Evolutionary conservation across 192 early-diverging fungal genomes (phyloP), one percentile per base, ranked within the genome.

Genomic region (Mortierella hygrophila): DNA sequence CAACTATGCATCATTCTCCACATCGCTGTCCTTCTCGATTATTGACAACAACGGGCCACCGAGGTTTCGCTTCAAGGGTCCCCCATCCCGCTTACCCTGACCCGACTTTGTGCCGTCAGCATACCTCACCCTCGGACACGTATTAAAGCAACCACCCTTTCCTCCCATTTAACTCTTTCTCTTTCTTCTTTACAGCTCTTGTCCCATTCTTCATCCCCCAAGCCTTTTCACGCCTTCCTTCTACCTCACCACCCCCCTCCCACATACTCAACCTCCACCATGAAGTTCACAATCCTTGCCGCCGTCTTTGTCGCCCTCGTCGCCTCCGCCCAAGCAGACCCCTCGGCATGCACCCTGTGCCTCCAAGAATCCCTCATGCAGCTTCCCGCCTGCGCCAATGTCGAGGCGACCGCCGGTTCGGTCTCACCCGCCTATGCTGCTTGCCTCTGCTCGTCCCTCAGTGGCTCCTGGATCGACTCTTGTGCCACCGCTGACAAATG

Each of bases 401-500:
- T 70, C 65, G 38, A 76, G 26, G 54, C 16, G 3, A 9, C 69
- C 1, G 75, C 26, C 40, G 74, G 74, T n/a, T 20, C 60, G 13
- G 77, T 79, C 54, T 71, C 77, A 11, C 21, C 82, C 68, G 77
- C 72, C 8, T 84, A 79, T 70, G 82, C 82, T 8, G 54, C 82
- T 29, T 84, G 82, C 20, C 82, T 84, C 20, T 84, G 82, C 74
- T 42, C 82, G 1, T 84, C 82, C 35, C 41, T 84, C 29, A 65
- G 29, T 37, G 77, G 77, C 37, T 21, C 77, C 18, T 84, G 82
- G 82, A 72, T 72, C 49, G 72, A 76, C 29, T 76, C 82, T n/a
- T 84, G 82, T 69, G 60, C n/a, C 23, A 37, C 74, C 21, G 73
- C 68, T 7, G 11, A 46, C 32, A 52, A 84, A 8, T 84, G 82